phyloP scores from a whole-genome alignment of 441 rosid genomes.

The Gossypium schwendimanii region DNA sequence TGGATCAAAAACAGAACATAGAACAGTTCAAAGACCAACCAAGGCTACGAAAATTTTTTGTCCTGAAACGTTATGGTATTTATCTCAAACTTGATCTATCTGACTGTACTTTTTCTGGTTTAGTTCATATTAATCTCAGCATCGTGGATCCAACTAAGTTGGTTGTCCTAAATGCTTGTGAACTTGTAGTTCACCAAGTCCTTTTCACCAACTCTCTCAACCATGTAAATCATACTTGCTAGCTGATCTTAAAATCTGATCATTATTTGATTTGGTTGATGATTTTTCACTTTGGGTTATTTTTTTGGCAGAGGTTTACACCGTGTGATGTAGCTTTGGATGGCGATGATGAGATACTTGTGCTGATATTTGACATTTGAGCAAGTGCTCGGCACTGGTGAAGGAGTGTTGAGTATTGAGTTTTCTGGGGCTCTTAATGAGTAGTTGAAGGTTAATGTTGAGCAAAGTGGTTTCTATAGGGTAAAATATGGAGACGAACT shows the following conservation, averaged over 20 bases:
- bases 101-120: slow-evolving; percentile 64
- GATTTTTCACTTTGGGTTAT: not conserved
- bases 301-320: slow-evolving; percentile 14
- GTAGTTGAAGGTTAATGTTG: slow-evolving; percentile 22
- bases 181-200: slow-evolving; percentile 44
- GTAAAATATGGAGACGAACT: not conserved
- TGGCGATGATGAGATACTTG: slow-evolving; percentile 32
- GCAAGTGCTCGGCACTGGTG: slow-evolving; percentile 26
- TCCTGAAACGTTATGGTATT: slow-evolving; percentile 68
- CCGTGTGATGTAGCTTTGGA: slow-evolving; percentile 30
- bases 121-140: slow-evolving; percentile 45
- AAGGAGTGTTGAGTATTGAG: slow-evolving; percentile 29
- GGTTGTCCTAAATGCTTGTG: slow-evolving; percentile 89
- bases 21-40: slow-evolving; percentile 80
- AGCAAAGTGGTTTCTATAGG: not conserved
- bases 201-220: slow-evolving; percentile 37
- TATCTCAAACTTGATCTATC: slow-evolving; percentile 65
- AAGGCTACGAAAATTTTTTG: slow-evolving; percentile 75
- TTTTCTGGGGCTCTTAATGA: slow-evolving; percentile 33
- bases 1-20: slow-evolving; percentile 29
- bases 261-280: not conserved
- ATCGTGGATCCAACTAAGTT: slow-evolving; percentile 47
- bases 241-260: not conserved
- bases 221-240: not conserved
- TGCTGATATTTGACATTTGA: slow-evolving; percentile 33